A percentile compares a stretch with the other conserved stretches of the same genome.
These are phyloP conservation scores for Russula sp. DNA, from an alignment of 768 basidiomycete genomes.

Conservation along the genomic window DNA sequence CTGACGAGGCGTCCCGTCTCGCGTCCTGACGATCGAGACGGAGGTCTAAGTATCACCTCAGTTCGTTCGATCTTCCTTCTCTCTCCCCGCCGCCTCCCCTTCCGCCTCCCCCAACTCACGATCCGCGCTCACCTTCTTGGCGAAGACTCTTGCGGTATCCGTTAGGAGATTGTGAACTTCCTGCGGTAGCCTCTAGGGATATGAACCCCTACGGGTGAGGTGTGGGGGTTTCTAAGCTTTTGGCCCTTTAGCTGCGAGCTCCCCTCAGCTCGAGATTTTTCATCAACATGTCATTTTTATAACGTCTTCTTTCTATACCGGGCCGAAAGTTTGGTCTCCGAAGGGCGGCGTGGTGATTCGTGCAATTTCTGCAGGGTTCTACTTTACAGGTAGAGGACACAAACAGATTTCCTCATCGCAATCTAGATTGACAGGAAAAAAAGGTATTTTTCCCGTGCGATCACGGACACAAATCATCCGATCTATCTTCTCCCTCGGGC, in stretches of 20 bases:
- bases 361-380: neutral
- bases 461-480: conserved; percentile 21
- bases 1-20: neutral
- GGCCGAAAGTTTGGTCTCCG: neutral
- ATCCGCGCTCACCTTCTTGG: neutral
- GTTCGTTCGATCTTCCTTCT: conserved; percentile 2
- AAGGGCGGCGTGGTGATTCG: neutral
- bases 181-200: neutral
- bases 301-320: conserved; percentile 5
- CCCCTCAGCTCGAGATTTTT: conserved; percentile 3
- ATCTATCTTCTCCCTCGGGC: conserved; percentile 19
- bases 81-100: neutral
- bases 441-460: conserved; percentile 11
- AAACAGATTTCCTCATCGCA: neutral
- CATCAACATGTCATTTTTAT: neutral
- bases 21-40: neutral
- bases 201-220: neutral
- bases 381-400: neutral
- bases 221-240: neutral
- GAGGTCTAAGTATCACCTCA: conserved; percentile 4
- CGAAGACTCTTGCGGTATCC: neutral
- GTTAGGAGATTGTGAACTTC: neutral
- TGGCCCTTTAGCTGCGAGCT: neutral
- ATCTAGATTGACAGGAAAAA: conserved; percentile 17
- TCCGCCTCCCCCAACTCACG: neutral